Conservation (phyloP, 108 stramenopile species). For the Stephanodiscus minutulus region DNA sequence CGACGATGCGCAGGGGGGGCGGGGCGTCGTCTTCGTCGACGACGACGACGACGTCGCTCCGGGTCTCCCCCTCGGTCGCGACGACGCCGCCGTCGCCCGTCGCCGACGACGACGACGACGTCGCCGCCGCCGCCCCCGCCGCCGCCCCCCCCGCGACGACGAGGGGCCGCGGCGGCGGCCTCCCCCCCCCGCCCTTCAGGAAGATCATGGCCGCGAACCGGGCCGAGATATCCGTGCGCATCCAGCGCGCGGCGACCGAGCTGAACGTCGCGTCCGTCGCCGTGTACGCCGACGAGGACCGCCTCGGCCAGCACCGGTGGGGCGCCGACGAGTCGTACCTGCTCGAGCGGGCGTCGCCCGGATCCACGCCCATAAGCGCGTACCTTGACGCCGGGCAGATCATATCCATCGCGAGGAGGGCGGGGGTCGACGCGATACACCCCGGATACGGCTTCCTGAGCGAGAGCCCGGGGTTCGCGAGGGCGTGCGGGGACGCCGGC, state of each 20-base stretch:
- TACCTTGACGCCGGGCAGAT: constrained; percentile 78
- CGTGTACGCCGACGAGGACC: constrained; percentile 88
- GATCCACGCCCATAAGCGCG: constrained; percentile 77
- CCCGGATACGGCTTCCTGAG: constrained; percentile 85
- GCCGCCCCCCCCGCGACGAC: too few relatives aligned
- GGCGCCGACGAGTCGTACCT: constrained; percentile 85
- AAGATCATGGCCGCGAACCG: constrained; percentile 89
- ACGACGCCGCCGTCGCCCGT: too few relatives aligned
- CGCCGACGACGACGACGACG: too few relatives aligned
- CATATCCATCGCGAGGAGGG: constrained; percentile 71
- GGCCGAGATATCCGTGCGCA: constrained; percentile 94
- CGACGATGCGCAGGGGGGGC: too few relatives aligned
- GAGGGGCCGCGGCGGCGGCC: too few relatives aligned
- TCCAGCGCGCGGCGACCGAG: constrained; percentile 91
- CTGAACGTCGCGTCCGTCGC: constrained; percentile 79
- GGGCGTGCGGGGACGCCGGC: constrained; percentile 77
- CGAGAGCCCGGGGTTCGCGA: constrained; percentile 83
- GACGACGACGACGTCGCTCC: too few relatives aligned
- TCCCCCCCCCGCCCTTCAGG: constrained; percentile 38
- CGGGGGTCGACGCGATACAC: constrained; percentile 89
- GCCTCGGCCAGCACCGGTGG: constrained; percentile 92
- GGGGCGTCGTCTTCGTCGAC: too few relatives aligned
- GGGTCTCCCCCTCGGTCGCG: too few relatives aligned
- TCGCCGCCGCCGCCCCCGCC: too few relatives aligned
- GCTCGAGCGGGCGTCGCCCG: constrained; percentile 51